Base-by-base conservation (phyloP, 257 asterid genomes). In the Anisodus tanguticus region DNA sequence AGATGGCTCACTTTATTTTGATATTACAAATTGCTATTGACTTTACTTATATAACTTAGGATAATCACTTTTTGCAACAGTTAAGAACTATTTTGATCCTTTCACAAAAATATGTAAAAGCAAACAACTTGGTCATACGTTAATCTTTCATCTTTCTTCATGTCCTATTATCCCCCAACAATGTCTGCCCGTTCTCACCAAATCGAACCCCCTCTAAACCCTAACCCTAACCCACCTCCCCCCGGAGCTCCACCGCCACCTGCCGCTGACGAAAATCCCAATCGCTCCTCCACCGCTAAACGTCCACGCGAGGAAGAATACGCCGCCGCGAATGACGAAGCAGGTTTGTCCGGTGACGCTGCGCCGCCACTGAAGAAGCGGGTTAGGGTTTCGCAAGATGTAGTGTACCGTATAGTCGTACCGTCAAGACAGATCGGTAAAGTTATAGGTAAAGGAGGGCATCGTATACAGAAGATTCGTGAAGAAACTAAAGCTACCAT, bases 401-500 rank as follows among this genome's bases (percentile, higher is more conserved):
- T 97, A 55, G 85, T 97, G 35, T 97, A 87, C 88, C 97, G 99
- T 45, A 95, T 97, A 57, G 91, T 97, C 76, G 98, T 97, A 55
- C 99, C 98, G 43, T 91, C 97, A 35, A 88, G 92, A 87, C 99
- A 95, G 93, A 97, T 97, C 80, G 98, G 99, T 86, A 97, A 95
- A 88, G 98, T 97, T 16, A 95, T 97, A 5, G 99, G 99, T 63
- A 92, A 87, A 86, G 95, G 82, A n/a, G 98, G 99, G 4, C 93
- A 90, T 83, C 96, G 98, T 19, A 94, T 97, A 85, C 97, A 94
- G 95, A 92, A 93, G 92, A 93, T 97, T 89, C 95, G 98, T 2
- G 99, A 97, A 85, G 94, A 92, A 62, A 88, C 98, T 54, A 92
- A 90, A 87, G 98, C 99, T 22, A 90, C 94, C 54, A 86, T 95